These are phyloP conservation scores for Pichia ethanolica DNA, from an alignment of 805 yeast species.

Conservation along the genomic window DNA sequence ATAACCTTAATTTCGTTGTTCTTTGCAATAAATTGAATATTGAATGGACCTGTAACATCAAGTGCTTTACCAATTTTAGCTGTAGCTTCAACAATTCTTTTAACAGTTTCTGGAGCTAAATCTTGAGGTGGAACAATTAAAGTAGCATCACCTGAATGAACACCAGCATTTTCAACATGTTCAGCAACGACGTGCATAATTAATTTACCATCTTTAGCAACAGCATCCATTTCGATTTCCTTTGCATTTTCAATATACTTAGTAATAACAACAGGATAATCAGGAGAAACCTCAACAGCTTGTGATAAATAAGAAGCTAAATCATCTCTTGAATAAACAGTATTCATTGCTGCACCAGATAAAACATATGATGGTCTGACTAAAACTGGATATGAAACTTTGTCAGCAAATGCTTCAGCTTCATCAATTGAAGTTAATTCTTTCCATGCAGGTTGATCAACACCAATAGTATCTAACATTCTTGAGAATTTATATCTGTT, in stretches of 20 bases:
- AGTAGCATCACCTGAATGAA: conserved; percentile 98
- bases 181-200: conserved; percentile 97
- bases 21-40: conserved; percentile 94
- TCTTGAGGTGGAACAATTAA: conserved; percentile 96
- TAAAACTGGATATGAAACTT: conserved; percentile 87
- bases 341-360: conserved; percentile 99
- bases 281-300: conserved; percentile 96
- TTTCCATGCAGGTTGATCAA: conserved; percentile 99
- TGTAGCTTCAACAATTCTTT: conserved; percentile 88
- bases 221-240: conserved; percentile 99
- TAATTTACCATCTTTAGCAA: conserved; percentile 89
- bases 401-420: conserved; percentile 87
- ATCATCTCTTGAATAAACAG: conserved; percentile 85
- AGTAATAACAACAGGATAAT: conserved; percentile 95
- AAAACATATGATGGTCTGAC: conserved; percentile 97
- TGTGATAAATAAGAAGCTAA: conserved; percentile 80
- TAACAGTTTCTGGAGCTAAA: conserved; percentile 83
- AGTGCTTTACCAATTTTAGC: conserved; percentile 93
- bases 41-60: conserved; percentile 95
- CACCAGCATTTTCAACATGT: conserved; percentile 99
- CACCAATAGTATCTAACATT: conserved; percentile 93
- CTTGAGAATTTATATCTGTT: conserved; percentile 96
- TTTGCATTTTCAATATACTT: conserved; percentile 94
- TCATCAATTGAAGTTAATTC: conserved; percentile 89
- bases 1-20: conserved; percentile 94